These are phyloP conservation scores for Rhizopogon vesiculosus DNA, from an alignment of 768 basidiomycete genomes.

Conservation along the genomic window DNA sequence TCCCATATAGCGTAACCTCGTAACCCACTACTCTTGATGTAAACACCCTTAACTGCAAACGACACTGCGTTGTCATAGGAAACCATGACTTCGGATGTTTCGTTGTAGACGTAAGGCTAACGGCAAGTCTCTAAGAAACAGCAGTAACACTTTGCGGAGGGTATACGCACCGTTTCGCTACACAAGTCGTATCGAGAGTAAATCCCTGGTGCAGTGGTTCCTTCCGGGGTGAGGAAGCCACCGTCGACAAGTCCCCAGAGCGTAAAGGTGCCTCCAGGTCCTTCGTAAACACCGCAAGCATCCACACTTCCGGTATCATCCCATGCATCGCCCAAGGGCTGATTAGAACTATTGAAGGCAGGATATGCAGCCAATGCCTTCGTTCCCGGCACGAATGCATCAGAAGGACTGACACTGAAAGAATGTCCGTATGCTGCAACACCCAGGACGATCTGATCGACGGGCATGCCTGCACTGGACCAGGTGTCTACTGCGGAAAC, in stretches of 20 bases:
- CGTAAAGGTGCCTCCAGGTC: conserved; percentile 45
- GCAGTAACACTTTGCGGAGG: not conserved
- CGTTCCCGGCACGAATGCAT: conserved; percentile 16
- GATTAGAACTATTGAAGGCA: conserved; percentile 38
- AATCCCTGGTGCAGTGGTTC: conserved; percentile 49
- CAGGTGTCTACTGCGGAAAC: conserved; percentile 68
- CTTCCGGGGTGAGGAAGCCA: conserved; percentile 47
- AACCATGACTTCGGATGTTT: conserved; percentile 48
- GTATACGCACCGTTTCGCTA: conserved; percentile 61
- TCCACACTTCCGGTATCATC: conserved; percentile 42
- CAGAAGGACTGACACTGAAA: conserved; percentile 33
- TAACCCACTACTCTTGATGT: conserved; percentile 44
- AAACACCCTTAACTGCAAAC: conserved; percentile 53
- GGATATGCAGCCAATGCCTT: conserved; percentile 44
- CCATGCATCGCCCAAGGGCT: conserved; percentile 55
- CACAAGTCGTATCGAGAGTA: conserved; percentile 56
- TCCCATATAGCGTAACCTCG: conserved; percentile 67
- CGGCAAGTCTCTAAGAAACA: not conserved
- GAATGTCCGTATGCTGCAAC: conserved; percentile 84
- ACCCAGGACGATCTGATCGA: conserved; percentile 70
- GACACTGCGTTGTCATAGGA: conserved; percentile 64
- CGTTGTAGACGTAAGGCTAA: conserved; percentile 70
- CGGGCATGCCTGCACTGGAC: conserved; percentile 74
- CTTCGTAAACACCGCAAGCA: conserved; percentile 49
- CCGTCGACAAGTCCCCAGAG: conserved; percentile 58